A percentile compares a stretch with the other conserved stretches of the same genome.
Evolutionary conservation across 2,329 filamentous ascomycete species (phyloP).

Genomic region (Botrytis galanthina): DNA sequence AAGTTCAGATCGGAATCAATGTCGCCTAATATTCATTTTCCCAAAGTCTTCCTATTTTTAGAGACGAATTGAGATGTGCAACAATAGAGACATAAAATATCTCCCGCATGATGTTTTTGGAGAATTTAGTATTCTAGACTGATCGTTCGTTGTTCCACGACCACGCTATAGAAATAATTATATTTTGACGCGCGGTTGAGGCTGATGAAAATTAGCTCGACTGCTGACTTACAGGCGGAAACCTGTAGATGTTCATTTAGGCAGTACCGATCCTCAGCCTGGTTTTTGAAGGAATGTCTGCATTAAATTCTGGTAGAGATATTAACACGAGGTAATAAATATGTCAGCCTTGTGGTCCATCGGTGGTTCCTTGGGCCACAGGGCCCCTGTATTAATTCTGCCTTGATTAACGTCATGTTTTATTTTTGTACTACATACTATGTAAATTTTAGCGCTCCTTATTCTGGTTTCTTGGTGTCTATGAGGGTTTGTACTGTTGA

Average conservation of each 20-base stretch:
- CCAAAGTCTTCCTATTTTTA: background rate
- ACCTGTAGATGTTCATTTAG: background rate
- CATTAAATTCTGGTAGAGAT: background rate
- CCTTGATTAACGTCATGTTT: background rate
- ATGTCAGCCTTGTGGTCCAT: background rate
- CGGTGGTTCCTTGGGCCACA: background rate
- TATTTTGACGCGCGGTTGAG: background rate
- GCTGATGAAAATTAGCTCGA: background rate
- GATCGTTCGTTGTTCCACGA: background rate
- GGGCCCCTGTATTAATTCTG: background rate
- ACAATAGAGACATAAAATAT: background rate
- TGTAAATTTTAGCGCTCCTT: background rate
- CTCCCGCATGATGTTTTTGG: rapidly evolving
- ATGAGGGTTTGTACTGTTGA: background rate
- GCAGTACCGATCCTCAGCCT: background rate
- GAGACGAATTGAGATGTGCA: background rate
- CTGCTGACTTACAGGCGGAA: background rate
- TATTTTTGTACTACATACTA: background rate
- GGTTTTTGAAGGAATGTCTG: background rate
- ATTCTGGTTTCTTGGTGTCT: background rate
- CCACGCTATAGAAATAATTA: background rate
- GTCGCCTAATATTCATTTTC: background rate
- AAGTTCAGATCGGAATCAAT: background rate
- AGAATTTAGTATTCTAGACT: background rate
- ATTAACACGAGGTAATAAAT: background rate